Evolutionary conservation across 2,329 filamentous ascomycete genomes (phyloP), one percentile per base, ranked within the genome.

Genomic region (Ceratocystis alfenasii): DNA sequence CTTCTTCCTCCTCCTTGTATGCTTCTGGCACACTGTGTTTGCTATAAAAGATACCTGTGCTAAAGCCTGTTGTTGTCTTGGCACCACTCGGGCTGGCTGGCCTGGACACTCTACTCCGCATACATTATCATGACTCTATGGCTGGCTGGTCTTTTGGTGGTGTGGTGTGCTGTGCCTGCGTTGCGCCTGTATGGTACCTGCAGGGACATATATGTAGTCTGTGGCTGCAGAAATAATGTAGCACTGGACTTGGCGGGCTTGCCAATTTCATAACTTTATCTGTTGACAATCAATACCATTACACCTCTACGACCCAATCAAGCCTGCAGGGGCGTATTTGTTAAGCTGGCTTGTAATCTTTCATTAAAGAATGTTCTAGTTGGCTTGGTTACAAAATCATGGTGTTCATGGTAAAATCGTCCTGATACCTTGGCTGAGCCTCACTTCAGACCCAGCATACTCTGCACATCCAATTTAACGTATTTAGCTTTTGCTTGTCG

Each of bases 351-450:
- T 20, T 17, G 22, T 57, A 20, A 30, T 25, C 10, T 15, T 12
- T 57, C 3, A 28, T 10, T 25, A 10, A 28, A 28, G 22, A 15
- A 28, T 6, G 15, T 33, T 22, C 10, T 28, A 57, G 53, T 57
- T 57, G 53, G 25, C 53, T 28, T 57, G 53, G 53, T 57, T 57
- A 57, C 20, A 57, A 57, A 15, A 57, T 30, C 22, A 57, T 22
- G 17, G 46, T 50, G 46, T n/a, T 50, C 46, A 36, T 10, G 33
- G 33, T 36, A 36, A 10, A 36, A 36, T 36, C 8, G 8, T 36
- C 8, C 33, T 4, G 22, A 55, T 55, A 28, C 7, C 22, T 55
- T 28, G 12, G 50, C 50, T 28, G 12, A 22, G 50, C 12, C 50
- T 55, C 50, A 55, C 22, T 15, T 22, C 10, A 5, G 8, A 20